Percentiles rank a stretch among this genome's conserved stretches.
These are phyloP conservation scores for Agrocybe pediades DNA, from an alignment of 768 basidiomycete genomes.

Conservation along the genomic window DNA sequence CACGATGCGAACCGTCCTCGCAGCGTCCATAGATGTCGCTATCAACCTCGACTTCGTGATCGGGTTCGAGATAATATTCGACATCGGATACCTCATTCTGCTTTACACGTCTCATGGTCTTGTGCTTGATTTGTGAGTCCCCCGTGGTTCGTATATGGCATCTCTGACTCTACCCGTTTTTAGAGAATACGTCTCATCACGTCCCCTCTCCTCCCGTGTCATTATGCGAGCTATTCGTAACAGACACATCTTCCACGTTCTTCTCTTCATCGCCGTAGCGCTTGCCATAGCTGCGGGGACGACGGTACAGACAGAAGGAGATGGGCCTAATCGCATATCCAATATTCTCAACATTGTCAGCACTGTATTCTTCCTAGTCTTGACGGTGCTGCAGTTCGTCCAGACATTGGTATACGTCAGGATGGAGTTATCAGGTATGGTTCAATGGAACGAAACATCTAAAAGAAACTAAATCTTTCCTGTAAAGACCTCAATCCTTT, in stretches of 20 bases:
- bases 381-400: slow-evolving; percentile 33
- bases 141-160: not conserved
- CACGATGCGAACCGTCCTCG: slow-evolving; percentile 1
- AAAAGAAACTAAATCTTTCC: too few relatives aligned
- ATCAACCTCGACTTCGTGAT: not conserved
- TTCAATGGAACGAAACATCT: too few relatives aligned
- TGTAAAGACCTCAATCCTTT: not conserved
- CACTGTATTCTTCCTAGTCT: slow-evolving; percentile 34
- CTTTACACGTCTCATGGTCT: slow-evolving; percentile 3
- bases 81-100: slow-evolving; percentile 5
- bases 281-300: not conserved
- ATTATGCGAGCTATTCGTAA: not conserved
- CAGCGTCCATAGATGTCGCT: not conserved
- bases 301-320: not conserved
- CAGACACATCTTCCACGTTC: slow-evolving; percentile 1
- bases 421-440: slow-evolving; percentile 22
- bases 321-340: not conserved
- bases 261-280: not conserved
- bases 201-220: not conserved
- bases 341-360: slow-evolving; percentile 29
- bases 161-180: not conserved
- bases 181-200: not conserved
- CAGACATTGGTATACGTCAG: slow-evolving; percentile 26
- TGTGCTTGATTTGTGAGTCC: slow-evolving; percentile 3
- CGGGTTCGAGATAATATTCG: slow-evolving; percentile 7